These are phyloP conservation scores for Starmerella powellii DNA, from an alignment of 805 yeast genomes.

Conservation along the genomic window DNA sequence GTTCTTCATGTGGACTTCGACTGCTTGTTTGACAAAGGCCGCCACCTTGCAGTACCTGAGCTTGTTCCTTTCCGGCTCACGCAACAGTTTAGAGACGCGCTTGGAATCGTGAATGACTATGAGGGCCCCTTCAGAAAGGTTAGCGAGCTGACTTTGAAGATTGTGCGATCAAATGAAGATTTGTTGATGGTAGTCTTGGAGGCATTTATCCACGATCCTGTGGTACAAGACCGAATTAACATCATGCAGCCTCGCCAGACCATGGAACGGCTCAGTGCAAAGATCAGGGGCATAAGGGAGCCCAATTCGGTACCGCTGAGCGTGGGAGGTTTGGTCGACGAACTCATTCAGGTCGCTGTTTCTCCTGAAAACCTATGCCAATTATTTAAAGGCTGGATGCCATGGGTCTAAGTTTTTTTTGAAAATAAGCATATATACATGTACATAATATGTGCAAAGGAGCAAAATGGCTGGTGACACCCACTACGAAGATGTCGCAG, in stretches of 20 bases:
- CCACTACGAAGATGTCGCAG: not conserved
- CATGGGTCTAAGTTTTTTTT: slow-evolving; percentile 41
- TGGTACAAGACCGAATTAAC: slow-evolving; percentile 41
- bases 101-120: slow-evolving; percentile 65
- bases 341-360: slow-evolving; percentile 70
- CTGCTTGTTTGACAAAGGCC: slow-evolving; percentile 76
- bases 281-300: slow-evolving; percentile 71
- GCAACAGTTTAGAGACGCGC: slow-evolving; percentile 74
- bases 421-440: not conserved
- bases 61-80: slow-evolving; percentile 90
- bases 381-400: slow-evolving; percentile 94
- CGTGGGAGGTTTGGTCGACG: slow-evolving; percentile 85
- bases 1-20: slow-evolving; percentile 93
- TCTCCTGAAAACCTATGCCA: slow-evolving; percentile 56
- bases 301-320: slow-evolving; percentile 78
- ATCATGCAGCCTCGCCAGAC: slow-evolving; percentile 36
- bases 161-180: slow-evolving; percentile 68
- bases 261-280: slow-evolving; percentile 57
- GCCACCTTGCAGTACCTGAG: slow-evolving; percentile 65
- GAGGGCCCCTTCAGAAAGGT: slow-evolving; percentile 83
- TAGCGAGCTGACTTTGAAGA: slow-evolving; percentile 66
- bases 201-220: slow-evolving; percentile 84
- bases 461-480: no score
- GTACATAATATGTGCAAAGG: not conserved
- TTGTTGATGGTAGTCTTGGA: slow-evolving; percentile 82